Base-by-base conservation (phyloP, 768 basidiomycete species). In the Russula brevipes region DNA sequence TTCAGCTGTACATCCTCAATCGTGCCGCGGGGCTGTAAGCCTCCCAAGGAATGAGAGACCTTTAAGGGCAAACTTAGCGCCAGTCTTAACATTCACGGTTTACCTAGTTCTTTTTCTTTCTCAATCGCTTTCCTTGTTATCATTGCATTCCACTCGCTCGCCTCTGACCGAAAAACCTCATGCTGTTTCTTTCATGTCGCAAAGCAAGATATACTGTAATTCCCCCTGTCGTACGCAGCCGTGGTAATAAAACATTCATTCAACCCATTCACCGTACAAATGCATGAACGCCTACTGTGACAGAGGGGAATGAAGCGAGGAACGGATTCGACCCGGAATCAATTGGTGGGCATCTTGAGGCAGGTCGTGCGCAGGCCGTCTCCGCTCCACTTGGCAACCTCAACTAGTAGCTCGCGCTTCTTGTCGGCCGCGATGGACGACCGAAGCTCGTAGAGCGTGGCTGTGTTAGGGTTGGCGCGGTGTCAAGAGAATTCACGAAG, bases 301-400 rank as follows among this genome's bases (percentile, higher is more conserved):
- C 8, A 39, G 9, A 12, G 38, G 7, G 38, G 12, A 12, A 39
- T 39, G 38, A 39, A 12, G 12, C 38, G 12, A 5, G 11, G 11
- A 8, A 31, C 9, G 16, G 4, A 33, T 12, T 12, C 17, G 33
- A 36, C 11, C 6, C 31, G 17, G 50, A 41, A 54, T 56, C 55
- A 64, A 36, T 8, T 51, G 11, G 88, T 50, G 36, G 89, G 86
- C 83, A 92, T 83, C 75, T 93, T 93, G 69, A 93, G 75, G 70
- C 88, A 91, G 41, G 83, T 81, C 19, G 86, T 84, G 67, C 81
- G 85, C 69, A 93, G 72, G 0, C 91, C 91, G 72, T 94, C 91
- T 3, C 91, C 91, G 64, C 88, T 89, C 89, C 89, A 92, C 71
- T 88, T 88, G 14, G 89, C 86, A 0, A 90, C 89, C 64, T 91